Base-by-base conservation (phyloP, 139 green algal genomes). In the Chlamydomonas asymmetrica region DNA sequence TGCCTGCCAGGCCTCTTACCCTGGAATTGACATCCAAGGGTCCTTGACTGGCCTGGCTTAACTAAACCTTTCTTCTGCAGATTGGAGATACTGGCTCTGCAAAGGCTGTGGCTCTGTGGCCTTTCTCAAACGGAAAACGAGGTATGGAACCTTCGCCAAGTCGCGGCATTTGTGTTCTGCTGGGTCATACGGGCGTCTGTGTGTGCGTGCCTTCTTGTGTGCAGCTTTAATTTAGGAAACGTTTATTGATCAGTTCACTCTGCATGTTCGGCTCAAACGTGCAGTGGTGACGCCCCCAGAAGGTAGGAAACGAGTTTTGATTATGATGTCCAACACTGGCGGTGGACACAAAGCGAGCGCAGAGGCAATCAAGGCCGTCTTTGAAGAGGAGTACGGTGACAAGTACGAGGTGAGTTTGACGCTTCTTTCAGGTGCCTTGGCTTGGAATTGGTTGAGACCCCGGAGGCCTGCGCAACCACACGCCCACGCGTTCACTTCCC, bases 261-360 rank as follows among this genome's bases (percentile, higher is more conserved):
- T 37, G 45, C 66, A 9, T 13, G 8, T 27, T 67, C 25, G 31
- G 25, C 8, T 13, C 31, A 37, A 9, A 9, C 34, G 7, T 34
- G 54, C 23, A 37, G 29, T 59, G 3, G 16, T 23, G 3, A 38
- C 23, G 23, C 10, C 13, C 4, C 40, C 74, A 31, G 27, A 27
- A 31, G 70, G 63, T 4, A 43, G 52, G 32, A 92, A 91, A 64
- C 81, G 84, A 8, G 82, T 99, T 18, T 83, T 99, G 20, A 97
- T 99, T 35, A 88, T 98, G 40, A 98, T 98, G 92, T 92, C 79
- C 54, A 97, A 99, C 85, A 99, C 96, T 3, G 95, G 95, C 8
- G 96, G 96, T 10, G 96, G 96, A 16, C 96, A 99, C 85, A 88
- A 92, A 45, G 96, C 96, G 6, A 95, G 86, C 63, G 96, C 96